phyloP scores from a whole-genome alignment of 768 basidiomycete genomes.

The Kwoniella dejecticola region DNA sequence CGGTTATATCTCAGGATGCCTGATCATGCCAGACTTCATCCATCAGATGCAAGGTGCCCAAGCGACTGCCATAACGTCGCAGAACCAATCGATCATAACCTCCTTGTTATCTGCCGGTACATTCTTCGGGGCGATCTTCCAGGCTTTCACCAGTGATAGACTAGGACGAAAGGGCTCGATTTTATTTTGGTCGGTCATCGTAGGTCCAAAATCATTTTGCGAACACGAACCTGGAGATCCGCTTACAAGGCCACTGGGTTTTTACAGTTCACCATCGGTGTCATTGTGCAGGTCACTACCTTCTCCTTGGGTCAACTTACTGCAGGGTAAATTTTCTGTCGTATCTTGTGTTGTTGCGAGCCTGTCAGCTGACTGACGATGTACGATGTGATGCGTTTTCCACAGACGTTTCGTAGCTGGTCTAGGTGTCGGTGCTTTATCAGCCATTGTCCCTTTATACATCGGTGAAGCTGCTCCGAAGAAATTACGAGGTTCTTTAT shows the following conservation, averaged over 20 bases:
- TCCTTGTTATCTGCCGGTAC: slow-evolving; percentile 72
- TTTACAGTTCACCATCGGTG: slow-evolving; percentile 29
- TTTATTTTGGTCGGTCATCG: slow-evolving; percentile 70
- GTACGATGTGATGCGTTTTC: not conserved
- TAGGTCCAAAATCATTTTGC: not conserved
- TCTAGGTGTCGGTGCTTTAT: slow-evolving; percentile 28
- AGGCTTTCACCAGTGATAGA: slow-evolving; percentile 68
- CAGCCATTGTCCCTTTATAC: slow-evolving; percentile 34
- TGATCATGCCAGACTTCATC: slow-evolving; percentile 79
- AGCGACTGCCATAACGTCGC: slow-evolving; percentile 62
- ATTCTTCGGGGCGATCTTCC: slow-evolving; percentile 41
- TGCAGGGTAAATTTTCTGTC: slow-evolving; percentile 59
- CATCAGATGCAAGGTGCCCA: slow-evolving; percentile 64
- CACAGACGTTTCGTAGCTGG: slow-evolving; percentile 55
- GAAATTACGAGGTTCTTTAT: slow-evolving; percentile 57
- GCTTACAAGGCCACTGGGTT: too few species aligned
- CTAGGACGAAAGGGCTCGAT: slow-evolving; percentile 73
- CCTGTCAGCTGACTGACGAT: too few species aligned
- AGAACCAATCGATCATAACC: slow-evolving; percentile 74
- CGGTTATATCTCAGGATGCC: slow-evolving; percentile 63
- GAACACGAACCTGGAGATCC: not conserved
- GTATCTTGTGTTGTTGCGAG: too few species aligned
- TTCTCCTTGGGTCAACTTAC: slow-evolving; percentile 68
- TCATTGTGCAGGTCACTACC: slow-evolving; percentile 61
- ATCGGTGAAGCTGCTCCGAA: slow-evolving; percentile 34